A percentile compares a stretch with the other conserved stretches of the same genome.
These are phyloP conservation scores for Pinguiococcus pyrenoidosus DNA, from an alignment of 108 stramenopile species.

Conservation along the genomic window DNA sequence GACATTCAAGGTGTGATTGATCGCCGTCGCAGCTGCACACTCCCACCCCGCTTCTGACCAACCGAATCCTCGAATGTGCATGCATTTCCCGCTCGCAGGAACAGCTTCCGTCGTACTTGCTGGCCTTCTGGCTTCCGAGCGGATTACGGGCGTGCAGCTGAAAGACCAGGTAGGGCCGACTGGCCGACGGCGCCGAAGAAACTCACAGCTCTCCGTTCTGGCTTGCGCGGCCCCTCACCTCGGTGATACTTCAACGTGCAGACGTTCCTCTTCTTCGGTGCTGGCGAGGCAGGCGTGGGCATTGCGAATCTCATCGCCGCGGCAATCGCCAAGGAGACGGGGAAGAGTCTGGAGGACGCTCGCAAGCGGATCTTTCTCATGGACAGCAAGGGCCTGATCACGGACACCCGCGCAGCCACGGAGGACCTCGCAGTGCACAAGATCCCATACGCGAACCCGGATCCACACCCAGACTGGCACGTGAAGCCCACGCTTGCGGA, in stretches of 20 bases:
- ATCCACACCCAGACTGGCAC: background rate
- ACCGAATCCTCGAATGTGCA: no score
- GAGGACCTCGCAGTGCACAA: constrained; percentile 41
- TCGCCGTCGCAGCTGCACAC: no score
- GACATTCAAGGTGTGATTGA: constrained; percentile 99
- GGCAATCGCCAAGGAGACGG: constrained; percentile 6
- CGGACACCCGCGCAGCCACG: constrained; percentile 19
- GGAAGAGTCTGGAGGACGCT: constrained; percentile 31
- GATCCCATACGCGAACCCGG: constrained; percentile 29
- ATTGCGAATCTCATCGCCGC: constrained; percentile 22
- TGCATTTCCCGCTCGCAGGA: no score
- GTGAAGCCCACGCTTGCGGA: constrained; percentile 7
- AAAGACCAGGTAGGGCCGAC: no score
- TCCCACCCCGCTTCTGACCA: no score
- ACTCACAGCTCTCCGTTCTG: no score
- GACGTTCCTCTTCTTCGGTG: constrained; percentile 26
- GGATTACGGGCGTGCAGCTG: constrained; percentile 5
- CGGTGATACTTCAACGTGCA: constrained; percentile 1
- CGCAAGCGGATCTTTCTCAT: constrained; percentile 38
- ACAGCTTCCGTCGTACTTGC: constrained; percentile 32
- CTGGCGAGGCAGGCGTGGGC: constrained; percentile 32
- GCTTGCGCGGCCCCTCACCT: no score
- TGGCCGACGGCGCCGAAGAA: no score
- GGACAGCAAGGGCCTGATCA: constrained; percentile 50
- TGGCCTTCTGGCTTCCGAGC: constrained; percentile 15